phyloP scores from a whole-genome alignment of 2,329 filamentous ascomycete genomes.

The Geosmithia flava region DNA sequence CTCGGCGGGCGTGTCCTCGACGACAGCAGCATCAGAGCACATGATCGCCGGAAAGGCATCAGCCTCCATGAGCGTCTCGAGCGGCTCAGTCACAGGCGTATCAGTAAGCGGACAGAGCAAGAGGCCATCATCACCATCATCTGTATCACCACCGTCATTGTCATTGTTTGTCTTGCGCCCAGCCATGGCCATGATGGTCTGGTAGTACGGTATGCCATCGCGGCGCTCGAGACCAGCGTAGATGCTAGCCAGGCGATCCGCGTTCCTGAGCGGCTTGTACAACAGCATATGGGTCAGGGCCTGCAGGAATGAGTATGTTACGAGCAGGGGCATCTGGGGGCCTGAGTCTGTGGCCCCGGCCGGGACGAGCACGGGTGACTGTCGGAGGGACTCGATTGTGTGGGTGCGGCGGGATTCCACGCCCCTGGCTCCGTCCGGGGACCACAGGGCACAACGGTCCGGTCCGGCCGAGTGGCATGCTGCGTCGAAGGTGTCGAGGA shows the following conservation, averaged over 20 bases:
- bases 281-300: slow-evolving; percentile 26
- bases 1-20: slow-evolving; percentile 16
- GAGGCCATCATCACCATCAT: neutral
- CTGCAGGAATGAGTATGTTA: slow-evolving; percentile 36
- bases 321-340: slow-evolving; percentile 30
- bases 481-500: slow-evolving; percentile 38
- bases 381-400: slow-evolving; percentile 27
- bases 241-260: slow-evolving; percentile 26
- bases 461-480: slow-evolving; percentile 41
- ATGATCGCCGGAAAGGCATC: slow-evolving; percentile 32
- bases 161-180: neutral
- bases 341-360: slow-evolving; percentile 11
- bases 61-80: slow-evolving; percentile 11
- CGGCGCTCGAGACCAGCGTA: slow-evolving; percentile 29
- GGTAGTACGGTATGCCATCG: slow-evolving; percentile 30
- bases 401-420: neutral
- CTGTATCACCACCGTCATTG: slow-evolving; percentile 8
- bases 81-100: slow-evolving; percentile 13
- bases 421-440: slow-evolving; percentile 3
- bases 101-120: slow-evolving; percentile 8
- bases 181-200: slow-evolving; percentile 2
- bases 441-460: slow-evolving; percentile 29
- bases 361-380: slow-evolving; percentile 29
- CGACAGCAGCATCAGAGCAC: slow-evolving; percentile 26
- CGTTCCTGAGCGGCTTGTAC: slow-evolving; percentile 30